Conservation (phyloP, 1,284 basidiomycete genomes). For the Boletus sp. region DNA sequence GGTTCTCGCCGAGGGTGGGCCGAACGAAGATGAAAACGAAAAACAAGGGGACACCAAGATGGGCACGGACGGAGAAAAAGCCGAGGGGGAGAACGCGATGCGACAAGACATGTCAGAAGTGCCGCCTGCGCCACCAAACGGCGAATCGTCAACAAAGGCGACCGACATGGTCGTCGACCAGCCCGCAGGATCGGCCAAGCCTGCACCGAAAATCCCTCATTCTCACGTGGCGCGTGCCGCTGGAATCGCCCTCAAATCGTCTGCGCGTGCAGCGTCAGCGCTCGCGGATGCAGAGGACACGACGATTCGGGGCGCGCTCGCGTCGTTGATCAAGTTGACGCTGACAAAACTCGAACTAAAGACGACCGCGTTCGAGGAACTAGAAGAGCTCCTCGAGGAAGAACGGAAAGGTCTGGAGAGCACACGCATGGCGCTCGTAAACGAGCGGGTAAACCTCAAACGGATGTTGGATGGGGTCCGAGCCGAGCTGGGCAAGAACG, state of each 20-base stretch:
- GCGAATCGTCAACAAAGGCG: constrained; percentile 25
- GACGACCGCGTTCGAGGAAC: constrained; percentile 88
- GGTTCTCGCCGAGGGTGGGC: constrained; percentile 58
- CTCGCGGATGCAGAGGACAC: constrained; percentile 87
- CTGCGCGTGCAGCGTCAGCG: constrained; percentile 82
- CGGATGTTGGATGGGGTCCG: constrained; percentile 67
- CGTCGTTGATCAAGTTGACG: constrained; percentile 88
- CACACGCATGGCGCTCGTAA: constrained; percentile 66
- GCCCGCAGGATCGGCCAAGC: constrained; percentile 47
- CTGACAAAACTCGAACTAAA: constrained; percentile 94
- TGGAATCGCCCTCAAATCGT: constrained; percentile 83
- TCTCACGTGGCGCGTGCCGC: constrained; percentile 83
- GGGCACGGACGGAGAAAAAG: constrained; percentile 34
- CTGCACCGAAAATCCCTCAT: constrained; percentile 60
- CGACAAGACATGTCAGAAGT: constrained; percentile 32
- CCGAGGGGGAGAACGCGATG: constrained; percentile 35
- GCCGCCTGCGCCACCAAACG: constrained; percentile 20
- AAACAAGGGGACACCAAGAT: constrained; percentile 32
- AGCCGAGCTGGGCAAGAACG: constrained; percentile 61
- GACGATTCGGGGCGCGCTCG: constrained; percentile 81
- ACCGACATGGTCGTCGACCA: constrained; percentile 51
- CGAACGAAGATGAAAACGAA: constrained; percentile 36
- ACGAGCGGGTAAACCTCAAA: constrained; percentile 66
- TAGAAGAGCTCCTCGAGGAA: constrained; percentile 88
- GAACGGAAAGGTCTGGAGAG: constrained; percentile 79